These are phyloP conservation scores for Lathyrus tuberosus DNA, from an alignment of 306 rosid genomes.

Conservation along the genomic window DNA sequence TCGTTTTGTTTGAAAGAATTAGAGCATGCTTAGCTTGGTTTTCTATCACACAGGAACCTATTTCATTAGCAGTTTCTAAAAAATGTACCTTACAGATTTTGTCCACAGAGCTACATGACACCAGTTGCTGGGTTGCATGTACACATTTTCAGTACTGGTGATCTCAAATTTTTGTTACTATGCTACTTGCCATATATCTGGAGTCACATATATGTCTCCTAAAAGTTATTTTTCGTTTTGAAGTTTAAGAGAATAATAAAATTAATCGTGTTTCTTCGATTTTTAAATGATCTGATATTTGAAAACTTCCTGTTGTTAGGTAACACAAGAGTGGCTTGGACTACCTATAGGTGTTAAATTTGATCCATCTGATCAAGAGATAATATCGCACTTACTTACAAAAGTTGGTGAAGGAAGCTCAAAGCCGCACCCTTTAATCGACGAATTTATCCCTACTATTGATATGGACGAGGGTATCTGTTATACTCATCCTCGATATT, in stretches of 20 bases:
- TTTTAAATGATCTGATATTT: conserved; percentile 20
- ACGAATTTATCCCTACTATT: conserved; percentile 70
- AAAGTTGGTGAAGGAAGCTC: conserved; percentile 56
- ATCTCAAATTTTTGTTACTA: not conserved
- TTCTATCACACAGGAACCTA: conserved; percentile 9
- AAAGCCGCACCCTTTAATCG: conserved; percentile 73
- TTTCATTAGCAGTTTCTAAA: not conserved
- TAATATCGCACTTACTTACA: conserved; percentile 74
- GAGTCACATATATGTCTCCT: no score
- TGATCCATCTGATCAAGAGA: conserved; percentile 88
- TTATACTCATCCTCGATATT: conserved; percentile 72
- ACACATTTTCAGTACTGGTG: not conserved
- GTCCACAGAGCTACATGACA: not conserved
- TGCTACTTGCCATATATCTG: no score
- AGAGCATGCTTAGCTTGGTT: not conserved
- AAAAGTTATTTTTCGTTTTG: no score
- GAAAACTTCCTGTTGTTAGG: conserved; percentile 14
- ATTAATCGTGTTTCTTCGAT: not conserved
- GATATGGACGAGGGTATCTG: conserved; percentile 73
- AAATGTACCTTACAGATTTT: not conserved
- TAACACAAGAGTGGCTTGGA: conserved; percentile 62
- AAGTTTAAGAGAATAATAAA: not conserved
- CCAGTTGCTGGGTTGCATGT: not conserved
- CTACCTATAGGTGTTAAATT: conserved; percentile 89
- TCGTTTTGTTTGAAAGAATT: not conserved